Evolutionary conservation across 805 yeast species (phyloP).

Genomic region (Candida tammaniensis): DNA sequence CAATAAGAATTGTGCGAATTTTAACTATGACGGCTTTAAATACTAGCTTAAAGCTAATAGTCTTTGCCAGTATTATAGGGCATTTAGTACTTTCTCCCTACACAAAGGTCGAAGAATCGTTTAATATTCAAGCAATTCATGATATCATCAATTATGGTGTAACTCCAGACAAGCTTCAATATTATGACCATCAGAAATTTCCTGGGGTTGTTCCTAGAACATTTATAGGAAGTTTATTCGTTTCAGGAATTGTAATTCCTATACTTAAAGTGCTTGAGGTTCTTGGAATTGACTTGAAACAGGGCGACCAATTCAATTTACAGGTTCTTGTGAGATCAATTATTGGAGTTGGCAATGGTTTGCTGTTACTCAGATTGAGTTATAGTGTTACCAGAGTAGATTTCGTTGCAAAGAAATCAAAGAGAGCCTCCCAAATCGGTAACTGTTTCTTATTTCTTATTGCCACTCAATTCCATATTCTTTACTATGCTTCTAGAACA

Average conservation of each 20-base stretch:
- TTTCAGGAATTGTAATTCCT: constrained; percentile 48
- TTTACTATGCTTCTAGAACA: constrained; percentile 79
- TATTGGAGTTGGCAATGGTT: constrained; percentile 61
- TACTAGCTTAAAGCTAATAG: not conserved
- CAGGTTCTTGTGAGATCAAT: constrained; percentile 58
- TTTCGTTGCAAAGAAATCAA: constrained; percentile 17
- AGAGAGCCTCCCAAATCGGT: constrained; percentile 29
- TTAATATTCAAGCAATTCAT: constrained; percentile 84
- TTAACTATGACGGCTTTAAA: too few species aligned
- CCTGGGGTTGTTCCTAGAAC: constrained; percentile 92
- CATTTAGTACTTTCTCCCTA: constrained; percentile 66
- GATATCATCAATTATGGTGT: constrained; percentile 70
- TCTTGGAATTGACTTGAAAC: constrained; percentile 20
- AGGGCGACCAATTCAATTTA: constrained; percentile 38
- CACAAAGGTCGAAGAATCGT: constrained; percentile 93
- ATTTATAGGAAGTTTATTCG: constrained; percentile 64
- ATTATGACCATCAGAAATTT: constrained; percentile 72
- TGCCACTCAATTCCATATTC: constrained; percentile 72
- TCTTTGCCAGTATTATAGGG: not conserved
- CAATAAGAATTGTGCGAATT: too few species aligned
- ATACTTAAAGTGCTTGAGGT: constrained; percentile 13
- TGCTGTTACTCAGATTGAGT: constrained; percentile 51
- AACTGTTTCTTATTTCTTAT: constrained; percentile 60
- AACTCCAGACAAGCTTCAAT: constrained; percentile 24
- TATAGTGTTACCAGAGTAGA: constrained; percentile 25